These are phyloP conservation scores for Rhodomyrtus psidioides DNA, from an alignment of 441 rosid genomes.

Conservation along the genomic window DNA sequence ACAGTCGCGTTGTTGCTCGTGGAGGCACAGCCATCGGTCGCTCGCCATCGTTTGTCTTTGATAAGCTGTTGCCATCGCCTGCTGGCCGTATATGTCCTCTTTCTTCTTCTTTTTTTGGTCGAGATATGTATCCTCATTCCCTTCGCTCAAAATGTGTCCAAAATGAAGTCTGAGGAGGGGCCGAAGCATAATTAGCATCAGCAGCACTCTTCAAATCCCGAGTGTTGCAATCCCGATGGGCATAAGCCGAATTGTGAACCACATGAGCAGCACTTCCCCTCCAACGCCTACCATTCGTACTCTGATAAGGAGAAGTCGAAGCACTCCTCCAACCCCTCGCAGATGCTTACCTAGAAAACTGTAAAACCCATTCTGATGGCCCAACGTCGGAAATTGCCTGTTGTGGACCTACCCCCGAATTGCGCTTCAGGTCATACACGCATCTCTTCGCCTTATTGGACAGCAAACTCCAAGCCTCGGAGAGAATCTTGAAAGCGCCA, in stretches of 20 bases:
- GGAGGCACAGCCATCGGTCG: too few relatives aligned
- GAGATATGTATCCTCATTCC: too few relatives aligned
- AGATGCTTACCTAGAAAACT: constrained; percentile 9
- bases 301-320: constrained; percentile 1
- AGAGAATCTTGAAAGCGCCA: constrained; percentile 42
- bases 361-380: constrained; percentile 22
- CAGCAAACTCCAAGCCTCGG: constrained; percentile 44
- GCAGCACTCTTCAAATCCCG: constrained; percentile 15
- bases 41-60: too few relatives aligned
- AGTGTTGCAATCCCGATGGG: constrained; percentile 6
- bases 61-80: too few relatives aligned
- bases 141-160: too few relatives aligned
- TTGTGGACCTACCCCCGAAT: constrained; percentile 4
- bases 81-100: too few relatives aligned
- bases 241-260: constrained; percentile 10
- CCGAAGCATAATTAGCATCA: constrained; percentile 7
- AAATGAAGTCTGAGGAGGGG: constrained; percentile 13
- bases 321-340: constrained; percentile 17
- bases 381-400: constrained; percentile 10
- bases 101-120: too few relatives aligned
- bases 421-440: constrained; percentile 41
- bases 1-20: too few relatives aligned
- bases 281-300: neutral
- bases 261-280: neutral
- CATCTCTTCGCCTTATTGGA: constrained; percentile 39